Conservation (phyloP, 2,329 filamentous ascomycete species). For the Xenoacremonium recifei region DNA sequence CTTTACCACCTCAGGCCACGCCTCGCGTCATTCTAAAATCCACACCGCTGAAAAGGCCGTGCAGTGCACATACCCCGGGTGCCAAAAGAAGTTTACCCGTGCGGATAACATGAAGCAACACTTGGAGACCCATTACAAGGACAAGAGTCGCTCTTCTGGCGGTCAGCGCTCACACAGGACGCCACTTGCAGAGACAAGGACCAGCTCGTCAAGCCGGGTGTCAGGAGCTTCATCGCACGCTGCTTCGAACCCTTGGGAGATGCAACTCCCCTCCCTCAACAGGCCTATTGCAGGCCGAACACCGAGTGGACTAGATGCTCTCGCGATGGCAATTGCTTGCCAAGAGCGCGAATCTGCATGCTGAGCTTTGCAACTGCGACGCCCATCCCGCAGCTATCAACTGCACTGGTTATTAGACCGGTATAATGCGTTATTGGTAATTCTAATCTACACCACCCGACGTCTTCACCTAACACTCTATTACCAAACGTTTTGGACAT, state of each 20-base stretch:
- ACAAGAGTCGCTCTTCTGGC: slow-evolving; percentile 49
- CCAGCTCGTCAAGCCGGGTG: slow-evolving; percentile 32
- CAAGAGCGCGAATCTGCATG: slow-evolving; percentile 40
- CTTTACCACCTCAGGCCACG: slow-evolving; percentile 81
- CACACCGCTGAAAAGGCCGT: slow-evolving; percentile 80
- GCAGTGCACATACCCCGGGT: slow-evolving; percentile 64
- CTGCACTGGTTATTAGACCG: not conserved
- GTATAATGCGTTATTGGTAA: not conserved
- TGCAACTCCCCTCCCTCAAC: slow-evolving; percentile 44
- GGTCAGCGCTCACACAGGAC: slow-evolving; percentile 32
- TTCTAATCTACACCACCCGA: not conserved
- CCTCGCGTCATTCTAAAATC: slow-evolving; percentile 82
- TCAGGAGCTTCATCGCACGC: slow-evolving; percentile 26
- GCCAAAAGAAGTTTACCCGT: slow-evolving; percentile 77
- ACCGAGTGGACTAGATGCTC: slow-evolving; percentile 53
- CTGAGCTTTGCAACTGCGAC: not conserved
- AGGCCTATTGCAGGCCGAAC: slow-evolving; percentile 42
- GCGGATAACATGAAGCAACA: slow-evolving; percentile 90
- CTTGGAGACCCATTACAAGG: slow-evolving; percentile 71
- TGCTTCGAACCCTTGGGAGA: slow-evolving; percentile 47
- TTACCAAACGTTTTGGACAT: not conserved
- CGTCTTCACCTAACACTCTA: not conserved
- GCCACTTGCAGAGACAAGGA: slow-evolving; percentile 31
- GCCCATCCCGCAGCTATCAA: not conserved
- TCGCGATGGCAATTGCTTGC: slow-evolving; percentile 54